Conservation (phyloP, 106 monocot genomes). For the Narthecium ossifragum region DNA sequence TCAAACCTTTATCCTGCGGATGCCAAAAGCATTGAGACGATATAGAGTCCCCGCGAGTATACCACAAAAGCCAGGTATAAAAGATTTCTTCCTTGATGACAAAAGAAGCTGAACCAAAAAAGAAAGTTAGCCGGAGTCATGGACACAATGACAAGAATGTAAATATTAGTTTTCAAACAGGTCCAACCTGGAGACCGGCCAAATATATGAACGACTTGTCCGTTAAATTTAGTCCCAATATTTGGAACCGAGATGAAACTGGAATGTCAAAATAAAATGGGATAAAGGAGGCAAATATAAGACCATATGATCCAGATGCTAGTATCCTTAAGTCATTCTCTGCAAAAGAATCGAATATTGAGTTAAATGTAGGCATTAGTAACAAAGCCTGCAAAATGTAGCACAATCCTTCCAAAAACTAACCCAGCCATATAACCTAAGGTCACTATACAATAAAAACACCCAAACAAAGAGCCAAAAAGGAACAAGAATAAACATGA, state of each 20-base stretch:
- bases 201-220: constrained; percentile 80
- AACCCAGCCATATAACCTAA: too few relatives aligned
- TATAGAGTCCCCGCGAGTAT: constrained; percentile 68
- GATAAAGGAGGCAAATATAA: constrained; percentile 88
- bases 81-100: constrained; percentile 70
- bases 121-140: not conserved
- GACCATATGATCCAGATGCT: constrained; percentile 84
- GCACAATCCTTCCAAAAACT: too few relatives aligned
- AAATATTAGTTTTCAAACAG: not conserved
- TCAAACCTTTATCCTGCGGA: constrained; percentile 72
- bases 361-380: too few relatives aligned
- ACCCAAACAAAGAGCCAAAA: too few relatives aligned
- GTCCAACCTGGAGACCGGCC: constrained; percentile 59
- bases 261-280: constrained; percentile 78
- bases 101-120: constrained; percentile 61
- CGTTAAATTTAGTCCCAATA: constrained; percentile 43
- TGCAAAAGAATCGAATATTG: too few relatives aligned
- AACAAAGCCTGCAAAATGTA: too few relatives aligned
- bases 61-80: constrained; percentile 91
- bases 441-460: too few relatives aligned
- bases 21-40: constrained; percentile 61
- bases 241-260: constrained; percentile 42
- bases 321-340: constrained; percentile 32
- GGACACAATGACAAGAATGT: not conserved
- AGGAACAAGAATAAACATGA: too few relatives aligned